phyloP scores from a whole-genome alignment of 192 early-diverging fungal species.

The Pecoramyces ruminantium region DNA sequence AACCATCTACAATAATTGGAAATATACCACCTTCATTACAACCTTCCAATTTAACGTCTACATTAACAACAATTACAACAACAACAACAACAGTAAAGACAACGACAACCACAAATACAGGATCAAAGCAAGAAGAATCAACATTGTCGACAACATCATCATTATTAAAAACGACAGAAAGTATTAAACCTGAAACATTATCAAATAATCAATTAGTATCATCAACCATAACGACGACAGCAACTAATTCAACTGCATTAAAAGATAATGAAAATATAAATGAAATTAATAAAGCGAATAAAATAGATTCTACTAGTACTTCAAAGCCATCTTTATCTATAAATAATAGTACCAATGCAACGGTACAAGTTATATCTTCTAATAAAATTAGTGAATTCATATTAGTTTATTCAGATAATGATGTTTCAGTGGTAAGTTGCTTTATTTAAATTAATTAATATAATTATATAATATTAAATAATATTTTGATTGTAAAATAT shows the following conservation, averaged over 20 bases:
- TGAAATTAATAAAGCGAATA: too few species aligned
- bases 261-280: too few species aligned
- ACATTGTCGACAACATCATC: background rate
- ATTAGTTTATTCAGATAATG: conserved; percentile 16
- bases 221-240: too few species aligned
- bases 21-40: background rate
- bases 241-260: too few species aligned
- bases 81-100: background rate
- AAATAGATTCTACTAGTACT: background rate
- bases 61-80: background rate
- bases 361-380: background rate
- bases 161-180: background rate
- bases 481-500: too few species aligned
- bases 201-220: too few species aligned
- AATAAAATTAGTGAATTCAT: background rate
- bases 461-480: too few species aligned
- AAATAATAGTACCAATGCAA: background rate
- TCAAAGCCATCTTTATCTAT: background rate
- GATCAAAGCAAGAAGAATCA: background rate
- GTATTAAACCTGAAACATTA: too few species aligned
- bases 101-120: background rate
- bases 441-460: too few species aligned
- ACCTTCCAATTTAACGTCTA: background rate
- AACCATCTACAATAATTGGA: background rate
- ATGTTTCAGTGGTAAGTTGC: conserved; percentile 17